phyloP scores from a whole-genome alignment of 2,329 filamentous ascomycete genomes.

The Aspergillus novoparasiticus region DNA sequence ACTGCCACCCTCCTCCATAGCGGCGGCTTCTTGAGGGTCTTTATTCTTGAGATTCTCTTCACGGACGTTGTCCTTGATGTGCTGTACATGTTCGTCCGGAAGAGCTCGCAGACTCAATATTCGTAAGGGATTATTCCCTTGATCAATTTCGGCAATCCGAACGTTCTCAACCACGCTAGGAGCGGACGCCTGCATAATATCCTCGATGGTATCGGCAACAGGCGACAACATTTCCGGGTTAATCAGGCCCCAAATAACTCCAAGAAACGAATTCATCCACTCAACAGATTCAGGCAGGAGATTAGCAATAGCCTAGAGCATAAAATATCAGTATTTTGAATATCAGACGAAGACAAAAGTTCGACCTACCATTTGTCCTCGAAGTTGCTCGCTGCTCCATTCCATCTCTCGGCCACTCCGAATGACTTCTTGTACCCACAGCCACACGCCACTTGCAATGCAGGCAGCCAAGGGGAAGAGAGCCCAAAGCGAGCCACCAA shows the following conservation, averaged over 20 bases:
- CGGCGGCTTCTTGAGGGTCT: conserved; percentile 82
- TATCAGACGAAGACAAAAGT: neutral
- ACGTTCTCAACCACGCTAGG: conserved; percentile 92
- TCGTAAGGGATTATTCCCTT: conserved; percentile 86
- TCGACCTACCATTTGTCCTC: conserved; percentile 69
- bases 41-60: conserved; percentile 78
- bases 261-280: conserved; percentile 91
- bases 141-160: conserved; percentile 90
- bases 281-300: conserved; percentile 90
- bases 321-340: neutral
- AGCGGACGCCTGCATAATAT: conserved; percentile 95
- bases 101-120: conserved; percentile 85
- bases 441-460: conserved; percentile 74
- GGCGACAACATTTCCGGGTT: conserved; percentile 95
- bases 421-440: conserved; percentile 89
- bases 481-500: conserved; percentile 76
- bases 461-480: conserved; percentile 73
- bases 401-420: conserved; percentile 79
- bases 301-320: conserved; percentile 70
- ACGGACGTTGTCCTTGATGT: conserved; percentile 79
- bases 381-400: conserved; percentile 83
- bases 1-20: conserved; percentile 85
- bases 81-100: conserved; percentile 76
- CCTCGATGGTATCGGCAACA: conserved; percentile 89
- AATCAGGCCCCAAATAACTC: conserved; percentile 84